Evolutionary conservation across 257 asterid species (phyloP), one percentile per base, ranked within the genome.

Genomic region (Apocynum venetum): DNA sequence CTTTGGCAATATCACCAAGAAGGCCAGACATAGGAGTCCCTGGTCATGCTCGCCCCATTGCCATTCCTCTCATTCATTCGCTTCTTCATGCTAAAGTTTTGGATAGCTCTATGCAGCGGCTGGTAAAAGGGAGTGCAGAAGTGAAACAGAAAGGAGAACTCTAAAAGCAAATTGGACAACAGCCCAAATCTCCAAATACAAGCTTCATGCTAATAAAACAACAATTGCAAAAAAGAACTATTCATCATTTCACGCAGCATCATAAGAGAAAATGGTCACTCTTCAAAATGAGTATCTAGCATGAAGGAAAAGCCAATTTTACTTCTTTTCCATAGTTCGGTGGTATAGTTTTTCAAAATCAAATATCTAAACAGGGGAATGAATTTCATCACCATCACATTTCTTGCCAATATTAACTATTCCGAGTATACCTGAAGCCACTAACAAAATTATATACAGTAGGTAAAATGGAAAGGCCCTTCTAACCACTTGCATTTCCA

Each of bases 391-490:
- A 65, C n/a, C 48, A 66, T 40, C 71, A 66, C 40, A 66, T 66
- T 66, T 41, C 72, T 67, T 67, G 72, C 41, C 51, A 67, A 41
- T 40, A 40, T 41, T 25, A 19, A 19, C 71, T 67, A 43, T 44
- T 67, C 44, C 43, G 35, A 67, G 14, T 66, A 66, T 41, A 67
- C 52, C 72, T 19, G 72, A 67, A 67, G 15, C 52, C 53, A 43
- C 73, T 68, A 40, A n/a, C 0, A 53, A 20, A 68, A 41, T 44
- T 83, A 83, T 85, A 71, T 80, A 81, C 85, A 83, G 66, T 44
- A 55, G 40, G 1, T 63, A 57, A 49, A 61, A 73, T 46, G 49
- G 57, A 47, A 72, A 63, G 72, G 71, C 83, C 41, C 78, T 75
- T 79, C 77, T 20, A 78, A 59, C 82, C 83, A 76, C 84, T 80